Base-by-base conservation (phyloP, 1,284 basidiomycete genomes). In the Cystobasidium slooffiae region DNA sequence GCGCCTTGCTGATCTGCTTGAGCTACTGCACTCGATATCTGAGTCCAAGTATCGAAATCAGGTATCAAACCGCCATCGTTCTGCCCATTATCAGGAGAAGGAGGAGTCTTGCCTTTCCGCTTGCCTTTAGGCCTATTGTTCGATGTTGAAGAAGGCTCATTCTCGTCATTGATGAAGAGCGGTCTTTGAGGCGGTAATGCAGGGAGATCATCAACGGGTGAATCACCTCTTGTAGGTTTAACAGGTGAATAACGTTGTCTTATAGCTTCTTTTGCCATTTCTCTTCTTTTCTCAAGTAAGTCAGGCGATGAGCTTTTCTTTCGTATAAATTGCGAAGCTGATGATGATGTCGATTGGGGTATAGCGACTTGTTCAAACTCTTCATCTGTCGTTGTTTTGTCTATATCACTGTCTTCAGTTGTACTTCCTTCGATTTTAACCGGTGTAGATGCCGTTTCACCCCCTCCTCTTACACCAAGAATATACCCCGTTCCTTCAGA, bases 401-500 rank as follows among this genome's bases (percentile, higher is more conserved):
- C 73, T 5, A 53, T 66, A 31, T 76, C 77, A 64, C 75, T 76
- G 58, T 78, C 79, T 63, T 79, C 79, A 20, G 77, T 78, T 18
- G 79, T 78, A 46, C 76, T 76, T 12, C 77, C 75, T 58, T 92
- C 91, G 75, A 98, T 88, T 73, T 90, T 87, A 76, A 99, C 97
- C 0, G 96, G 94, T 14, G 51, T 53, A 24, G 49, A 56, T 78
- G 93, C 93, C 53, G 89, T 86, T 73, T 87, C 85, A 3, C 88
- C 91, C 3, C 80, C 93, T 87, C 89, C 90, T 51, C 88, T 86
- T 39, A 97, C 90, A 1, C 96, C 97, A 24, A 99, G 84, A 31
- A 96, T 89, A 91, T 94, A 99, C 0, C 97, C 97, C 1, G 94
- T 93, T 41, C 89, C 89, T 41, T 86, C 88, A 22, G 88, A 88